These are phyloP conservation scores for Teunomyces tritomae DNA, from an alignment of 805 yeast species.

Conservation along the genomic window DNA sequence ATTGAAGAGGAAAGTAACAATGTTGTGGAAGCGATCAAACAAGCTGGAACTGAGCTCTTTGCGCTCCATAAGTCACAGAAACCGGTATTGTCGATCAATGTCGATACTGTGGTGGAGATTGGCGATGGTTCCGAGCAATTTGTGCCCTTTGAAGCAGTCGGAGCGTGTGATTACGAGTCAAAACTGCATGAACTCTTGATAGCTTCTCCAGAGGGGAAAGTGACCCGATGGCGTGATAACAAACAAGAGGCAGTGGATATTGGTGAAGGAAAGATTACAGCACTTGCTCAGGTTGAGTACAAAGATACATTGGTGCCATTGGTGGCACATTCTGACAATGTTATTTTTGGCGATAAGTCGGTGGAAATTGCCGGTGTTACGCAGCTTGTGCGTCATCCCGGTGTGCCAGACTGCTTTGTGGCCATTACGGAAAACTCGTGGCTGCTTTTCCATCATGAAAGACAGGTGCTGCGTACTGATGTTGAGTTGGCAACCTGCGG, in stretches of 20 bases:
- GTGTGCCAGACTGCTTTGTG: constrained; percentile 23
- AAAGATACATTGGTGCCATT: constrained; percentile 16
- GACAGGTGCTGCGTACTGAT: neutral
- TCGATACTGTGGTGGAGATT: neutral
- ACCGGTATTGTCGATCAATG: neutral
- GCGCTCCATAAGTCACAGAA: constrained; percentile 30
- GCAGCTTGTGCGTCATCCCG: constrained; percentile 32
- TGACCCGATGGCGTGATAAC: no score
- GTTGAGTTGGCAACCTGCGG: constrained; percentile 15
- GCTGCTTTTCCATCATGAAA: constrained; percentile 12
- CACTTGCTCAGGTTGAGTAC: constrained; percentile 6
- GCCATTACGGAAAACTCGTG: constrained; percentile 25
- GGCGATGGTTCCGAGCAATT: neutral
- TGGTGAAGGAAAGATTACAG: neutral
- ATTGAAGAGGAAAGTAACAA: no score
- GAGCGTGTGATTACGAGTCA: neutral
- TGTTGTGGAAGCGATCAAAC: constrained; percentile 8
- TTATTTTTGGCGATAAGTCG: constrained; percentile 12
- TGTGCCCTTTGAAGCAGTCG: neutral
- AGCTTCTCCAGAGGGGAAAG: neutral
- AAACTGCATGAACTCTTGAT: neutral
- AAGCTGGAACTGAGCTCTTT: constrained; percentile 34
- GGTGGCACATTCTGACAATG: constrained; percentile 16
- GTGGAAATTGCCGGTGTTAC: constrained; percentile 5
- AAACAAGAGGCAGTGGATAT: no score